phyloP scores from a whole-genome alignment of 83 land plant species.

The Picea mariana region DNA sequence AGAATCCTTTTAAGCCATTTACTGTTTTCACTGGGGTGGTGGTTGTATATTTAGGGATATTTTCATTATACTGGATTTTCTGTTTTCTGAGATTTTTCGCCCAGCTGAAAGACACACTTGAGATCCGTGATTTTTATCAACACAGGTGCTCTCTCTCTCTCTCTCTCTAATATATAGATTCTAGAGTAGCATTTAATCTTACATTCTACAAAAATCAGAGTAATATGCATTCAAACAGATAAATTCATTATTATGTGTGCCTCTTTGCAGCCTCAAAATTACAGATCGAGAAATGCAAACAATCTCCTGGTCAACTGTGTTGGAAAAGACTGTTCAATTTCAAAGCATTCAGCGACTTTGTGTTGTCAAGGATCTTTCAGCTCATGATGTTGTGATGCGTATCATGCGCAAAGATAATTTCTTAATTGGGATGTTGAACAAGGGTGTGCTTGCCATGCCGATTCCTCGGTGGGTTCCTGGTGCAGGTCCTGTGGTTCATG shows the following conservation, averaged over 20 bases:
- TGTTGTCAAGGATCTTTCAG: constrained; percentile 82
- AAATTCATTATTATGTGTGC: background rate
- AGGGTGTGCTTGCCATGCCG: constrained; percentile 87
- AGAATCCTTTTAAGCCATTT: constrained; percentile 84
- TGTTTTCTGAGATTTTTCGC: constrained; percentile 89
- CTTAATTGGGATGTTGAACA: constrained; percentile 93
- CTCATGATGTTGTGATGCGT: constrained; percentile 94
- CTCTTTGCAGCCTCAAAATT: constrained; percentile 69
- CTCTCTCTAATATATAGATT: too few relatives aligned
- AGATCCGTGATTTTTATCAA: constrained; percentile 79
- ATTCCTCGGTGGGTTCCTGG: constrained; percentile 94
- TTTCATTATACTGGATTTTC: constrained; percentile 84
- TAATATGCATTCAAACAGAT: background rate
- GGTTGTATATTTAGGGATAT: constrained; percentile 69
- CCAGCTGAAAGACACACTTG: constrained; percentile 80
- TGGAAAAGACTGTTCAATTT: constrained; percentile 78
- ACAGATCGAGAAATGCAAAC: constrained; percentile 88
- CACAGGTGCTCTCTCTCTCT: constrained; percentile 48
- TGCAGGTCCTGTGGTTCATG: constrained; percentile 70
- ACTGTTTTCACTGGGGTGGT: constrained; percentile 71
- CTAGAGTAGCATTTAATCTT: constrained; percentile 10
- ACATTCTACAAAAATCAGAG: background rate
- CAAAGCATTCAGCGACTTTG: constrained; percentile 75
- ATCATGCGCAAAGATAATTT: constrained; percentile 99
- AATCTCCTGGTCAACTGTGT: constrained; percentile 79